These are phyloP conservation scores for Epichloe bromicola DNA, from an alignment of 2,329 filamentous ascomycete species.

Conservation along the genomic window DNA sequence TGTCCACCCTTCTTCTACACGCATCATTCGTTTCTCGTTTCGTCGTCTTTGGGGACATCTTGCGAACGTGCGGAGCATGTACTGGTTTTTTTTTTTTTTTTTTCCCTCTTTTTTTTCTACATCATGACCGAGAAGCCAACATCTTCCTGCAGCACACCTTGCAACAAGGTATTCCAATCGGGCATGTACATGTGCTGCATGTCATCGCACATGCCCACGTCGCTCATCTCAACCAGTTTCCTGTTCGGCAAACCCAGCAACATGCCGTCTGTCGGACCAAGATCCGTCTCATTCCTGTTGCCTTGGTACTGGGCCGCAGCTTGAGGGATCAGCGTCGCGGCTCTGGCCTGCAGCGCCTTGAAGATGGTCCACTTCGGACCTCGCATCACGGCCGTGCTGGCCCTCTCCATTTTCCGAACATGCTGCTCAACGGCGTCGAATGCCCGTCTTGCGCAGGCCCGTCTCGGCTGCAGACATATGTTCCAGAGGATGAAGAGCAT, in stretches of 20 bases:
- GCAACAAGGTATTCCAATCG: conserved; percentile 17
- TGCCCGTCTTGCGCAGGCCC: conserved; percentile 14
- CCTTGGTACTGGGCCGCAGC: background rate
- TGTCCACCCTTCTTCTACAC: too few species aligned
- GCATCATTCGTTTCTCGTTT: too few species aligned
- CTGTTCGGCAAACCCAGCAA: background rate
- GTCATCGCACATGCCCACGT: conserved; percentile 1
- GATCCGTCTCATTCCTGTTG: background rate
- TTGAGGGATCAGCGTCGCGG: conserved; percentile 11
- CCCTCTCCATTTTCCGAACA: conserved; percentile 1
- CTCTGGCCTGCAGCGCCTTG: conserved; percentile 18
- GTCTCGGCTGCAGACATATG: conserved; percentile 24
- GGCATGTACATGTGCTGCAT: conserved; percentile 11
- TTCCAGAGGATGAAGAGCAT: conserved; percentile 31
- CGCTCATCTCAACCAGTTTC: background rate
- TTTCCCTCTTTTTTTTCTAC: background rate
- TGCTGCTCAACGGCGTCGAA: conserved; percentile 16
- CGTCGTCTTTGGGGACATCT: too few species aligned
- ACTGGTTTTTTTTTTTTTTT: background rate
- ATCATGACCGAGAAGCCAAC: conserved; percentile 11
- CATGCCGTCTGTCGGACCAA: background rate
- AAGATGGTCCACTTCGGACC: conserved; percentile 20
- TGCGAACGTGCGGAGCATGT: too few species aligned
- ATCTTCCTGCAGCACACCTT: conserved; percentile 17
- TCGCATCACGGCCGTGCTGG: background rate